phyloP scores from a whole-genome alignment of 2,329 filamentous ascomycete genomes.

The Beauveria bassiana region DNA sequence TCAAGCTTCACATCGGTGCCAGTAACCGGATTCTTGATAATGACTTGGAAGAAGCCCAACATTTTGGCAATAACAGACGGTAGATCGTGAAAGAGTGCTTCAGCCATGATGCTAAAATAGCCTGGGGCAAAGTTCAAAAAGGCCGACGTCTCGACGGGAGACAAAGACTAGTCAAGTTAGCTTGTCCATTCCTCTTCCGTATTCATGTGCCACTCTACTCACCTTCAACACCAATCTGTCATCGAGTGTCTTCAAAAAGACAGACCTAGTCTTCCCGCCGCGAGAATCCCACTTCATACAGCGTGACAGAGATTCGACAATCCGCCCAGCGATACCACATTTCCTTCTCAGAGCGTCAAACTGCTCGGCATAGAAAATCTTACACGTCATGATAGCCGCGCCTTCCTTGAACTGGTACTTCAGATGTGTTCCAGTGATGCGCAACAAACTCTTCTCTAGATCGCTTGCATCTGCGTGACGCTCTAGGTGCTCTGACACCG shows the following conservation, averaged over 20 bases:
- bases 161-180: constrained; percentile 56
- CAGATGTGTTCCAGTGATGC: constrained; percentile 82
- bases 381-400: constrained; percentile 91
- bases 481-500: constrained; percentile 29
- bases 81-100: constrained; percentile 89
- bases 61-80: constrained; percentile 98
- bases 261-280: constrained; percentile 93
- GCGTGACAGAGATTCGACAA: constrained; percentile 88
- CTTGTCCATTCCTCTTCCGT: neutral
- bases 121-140: constrained; percentile 94
- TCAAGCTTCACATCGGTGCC: constrained; percentile 93
- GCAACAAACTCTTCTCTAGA: constrained; percentile 77
- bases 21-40: constrained; percentile 89
- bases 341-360: constrained; percentile 92
- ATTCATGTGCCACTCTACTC: constrained; percentile 16
- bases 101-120: constrained; percentile 96
- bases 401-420: constrained; percentile 95
- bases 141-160: constrained; percentile 83
- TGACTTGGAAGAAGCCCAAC: constrained; percentile 95
- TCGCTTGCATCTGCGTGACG: constrained; percentile 54
- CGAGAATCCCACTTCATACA: constrained; percentile 98
- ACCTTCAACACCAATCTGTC: constrained; percentile 85
- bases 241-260: constrained; percentile 94
- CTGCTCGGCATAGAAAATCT: constrained; percentile 97
- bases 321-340: constrained; percentile 86